phyloP scores from a whole-genome alignment of 2,329 filamentous ascomycete species.

The Aspergillus caelatus region DNA sequence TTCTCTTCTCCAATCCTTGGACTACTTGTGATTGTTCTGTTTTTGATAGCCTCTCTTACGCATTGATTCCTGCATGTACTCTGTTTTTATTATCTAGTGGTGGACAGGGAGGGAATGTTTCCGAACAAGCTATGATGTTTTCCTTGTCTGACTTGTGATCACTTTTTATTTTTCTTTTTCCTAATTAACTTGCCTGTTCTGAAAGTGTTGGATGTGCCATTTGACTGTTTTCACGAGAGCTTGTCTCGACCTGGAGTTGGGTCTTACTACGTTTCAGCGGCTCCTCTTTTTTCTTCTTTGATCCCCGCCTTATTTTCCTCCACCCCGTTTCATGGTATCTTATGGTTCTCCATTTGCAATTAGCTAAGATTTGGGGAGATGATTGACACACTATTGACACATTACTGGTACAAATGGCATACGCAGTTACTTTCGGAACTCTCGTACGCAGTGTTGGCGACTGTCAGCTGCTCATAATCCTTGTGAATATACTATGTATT shows the following conservation, averaged over 20 bases:
- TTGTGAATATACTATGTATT: neutral
- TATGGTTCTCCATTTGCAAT: constrained; percentile 8
- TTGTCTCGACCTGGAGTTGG: constrained; percentile 20
- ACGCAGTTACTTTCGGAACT: constrained; percentile 11
- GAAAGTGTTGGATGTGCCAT: constrained; percentile 21
- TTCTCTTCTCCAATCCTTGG: constrained; percentile 23
- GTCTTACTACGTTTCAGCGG: constrained; percentile 18
- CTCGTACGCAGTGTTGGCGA: neutral
- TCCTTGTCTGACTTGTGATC: constrained; percentile 23
- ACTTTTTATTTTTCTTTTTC: constrained; percentile 15
- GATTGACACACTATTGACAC: constrained; percentile 6
- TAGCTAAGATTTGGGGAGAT: constrained; percentile 12
- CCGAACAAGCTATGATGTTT: constrained; percentile 31
- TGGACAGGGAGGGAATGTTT: constrained; percentile 29
- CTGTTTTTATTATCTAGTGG: constrained; percentile 22
- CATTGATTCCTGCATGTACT: constrained; percentile 30
- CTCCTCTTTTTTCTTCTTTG: constrained; percentile 10
- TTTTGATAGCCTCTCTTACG: constrained; percentile 23
- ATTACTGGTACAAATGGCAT: constrained; percentile 17
- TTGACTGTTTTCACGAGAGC: constrained; percentile 25
- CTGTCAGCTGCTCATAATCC: neutral
- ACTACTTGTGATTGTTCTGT: constrained; percentile 22
- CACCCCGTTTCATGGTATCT: constrained; percentile 8
- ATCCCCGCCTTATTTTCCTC: neutral
- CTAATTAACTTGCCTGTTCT: constrained; percentile 23